phyloP scores from a whole-genome alignment of 148 eudicot genomes.

The Rhododendron molle region DNA sequence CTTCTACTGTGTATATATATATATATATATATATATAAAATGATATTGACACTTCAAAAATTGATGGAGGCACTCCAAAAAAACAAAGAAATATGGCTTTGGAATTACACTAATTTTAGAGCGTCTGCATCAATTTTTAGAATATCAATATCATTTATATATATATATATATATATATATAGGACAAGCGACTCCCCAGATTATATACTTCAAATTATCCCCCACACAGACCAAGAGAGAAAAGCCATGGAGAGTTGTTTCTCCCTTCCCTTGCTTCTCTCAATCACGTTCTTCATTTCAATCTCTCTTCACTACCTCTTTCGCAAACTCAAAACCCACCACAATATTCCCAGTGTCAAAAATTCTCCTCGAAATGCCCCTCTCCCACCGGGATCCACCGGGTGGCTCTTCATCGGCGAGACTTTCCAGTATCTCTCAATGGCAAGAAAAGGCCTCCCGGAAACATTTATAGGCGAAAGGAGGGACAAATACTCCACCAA shows the following conservation, averaged over 20 bases:
- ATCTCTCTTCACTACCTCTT: neutral
- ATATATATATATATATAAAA: too few species aligned
- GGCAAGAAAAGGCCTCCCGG: constrained; percentile 13
- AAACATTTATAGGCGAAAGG: constrained; percentile 8
- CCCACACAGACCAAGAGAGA: neutral
- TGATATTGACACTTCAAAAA: too few species aligned
- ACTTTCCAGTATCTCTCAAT: constrained; percentile 11
- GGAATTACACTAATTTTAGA: too few species aligned
- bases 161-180: too few species aligned
- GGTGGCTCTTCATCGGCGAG: constrained; percentile 22
- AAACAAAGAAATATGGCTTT: too few species aligned
- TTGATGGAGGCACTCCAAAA: too few species aligned
- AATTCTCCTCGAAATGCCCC: neutral
- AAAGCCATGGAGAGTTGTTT: neutral
- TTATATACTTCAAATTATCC: too few species aligned
- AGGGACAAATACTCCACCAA: constrained; percentile 12
- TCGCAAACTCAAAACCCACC: neutral
- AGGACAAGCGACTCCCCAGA: too few species aligned
- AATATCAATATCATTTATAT: too few species aligned
- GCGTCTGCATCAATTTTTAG: too few species aligned
- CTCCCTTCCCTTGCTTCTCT: neutral
- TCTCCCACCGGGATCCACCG: constrained; percentile 12
- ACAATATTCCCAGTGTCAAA: neutral
- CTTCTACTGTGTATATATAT: too few species aligned
- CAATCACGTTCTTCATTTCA: neutral